phyloP scores from a whole-genome alignment of 495 filamentous ascomycete genomes.

The Penicillium atrosanguineum region DNA sequence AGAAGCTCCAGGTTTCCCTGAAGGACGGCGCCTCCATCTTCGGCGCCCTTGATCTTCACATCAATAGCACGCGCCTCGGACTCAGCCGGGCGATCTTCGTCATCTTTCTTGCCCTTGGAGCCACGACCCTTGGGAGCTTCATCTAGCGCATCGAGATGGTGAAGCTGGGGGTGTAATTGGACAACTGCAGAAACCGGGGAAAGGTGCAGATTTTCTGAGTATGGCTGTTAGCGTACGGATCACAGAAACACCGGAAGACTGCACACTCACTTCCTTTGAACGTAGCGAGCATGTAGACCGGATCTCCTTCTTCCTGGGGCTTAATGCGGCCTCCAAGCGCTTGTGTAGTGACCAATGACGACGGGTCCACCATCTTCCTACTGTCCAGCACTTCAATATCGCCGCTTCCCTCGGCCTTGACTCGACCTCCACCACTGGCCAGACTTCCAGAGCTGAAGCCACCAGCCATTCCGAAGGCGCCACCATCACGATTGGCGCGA shows the following conservation, averaged over 20 bases:
- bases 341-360: constrained; percentile 34
- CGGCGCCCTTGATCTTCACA: constrained; percentile 62
- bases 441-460: constrained; percentile 50
- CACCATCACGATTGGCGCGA: constrained; percentile 51
- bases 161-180: constrained; percentile 71
- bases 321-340: constrained; percentile 68
- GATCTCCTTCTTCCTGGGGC: constrained; percentile 54
- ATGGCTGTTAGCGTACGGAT: constrained; percentile 8
- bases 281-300: constrained; percentile 69
- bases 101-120: constrained; percentile 40
- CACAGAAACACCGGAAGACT: background rate
- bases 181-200: constrained; percentile 65
- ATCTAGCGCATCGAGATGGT: constrained; percentile 68
- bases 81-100: constrained; percentile 45
- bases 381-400: constrained; percentile 39
- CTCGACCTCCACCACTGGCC: constrained; percentile 27
- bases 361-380: constrained; percentile 35
- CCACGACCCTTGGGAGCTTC: constrained; percentile 43
- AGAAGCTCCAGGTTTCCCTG: constrained; percentile 54
- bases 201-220: constrained; percentile 63
- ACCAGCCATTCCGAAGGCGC: constrained; percentile 56
- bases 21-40: constrained; percentile 51
- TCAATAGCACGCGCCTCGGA: constrained; percentile 62
- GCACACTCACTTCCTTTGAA: constrained; percentile 58
- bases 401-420: constrained; percentile 33